phyloP scores from a whole-genome alignment of 768 basidiomycete genomes.

The Lactarius hengduanensis region DNA sequence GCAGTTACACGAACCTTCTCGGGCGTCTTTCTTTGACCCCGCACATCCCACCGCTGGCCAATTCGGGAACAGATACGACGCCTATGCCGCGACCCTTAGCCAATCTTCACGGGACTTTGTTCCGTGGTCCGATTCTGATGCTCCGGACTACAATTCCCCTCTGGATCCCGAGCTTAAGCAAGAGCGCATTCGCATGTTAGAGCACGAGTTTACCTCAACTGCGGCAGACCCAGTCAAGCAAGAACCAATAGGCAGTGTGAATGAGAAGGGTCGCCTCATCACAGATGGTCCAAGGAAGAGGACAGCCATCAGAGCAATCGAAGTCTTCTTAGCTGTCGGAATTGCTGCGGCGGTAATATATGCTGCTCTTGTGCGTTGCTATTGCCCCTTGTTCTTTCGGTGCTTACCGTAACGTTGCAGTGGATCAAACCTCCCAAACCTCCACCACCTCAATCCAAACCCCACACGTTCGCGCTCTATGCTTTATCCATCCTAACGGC shows the following conservation, averaged over 20 bases:
- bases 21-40: conserved; percentile 39
- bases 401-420: conserved; percentile 36
- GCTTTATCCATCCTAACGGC: conserved; percentile 53
- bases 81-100: conserved; percentile 41
- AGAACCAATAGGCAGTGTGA: conserved; percentile 56
- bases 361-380: conserved; percentile 52
- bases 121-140: conserved; percentile 51
- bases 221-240: conserved; percentile 41
- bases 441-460: conserved; percentile 55
- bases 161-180: conserved; percentile 57
- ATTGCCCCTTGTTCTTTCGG: neutral
- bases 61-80: conserved; percentile 24
- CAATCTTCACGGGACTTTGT: conserved; percentile 46
- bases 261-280: conserved; percentile 55
- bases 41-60: conserved; percentile 17
- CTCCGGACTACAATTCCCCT: conserved; percentile 42
- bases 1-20: conserved; percentile 24
- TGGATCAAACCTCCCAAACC: conserved; percentile 52
- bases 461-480: conserved; percentile 58
- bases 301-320: conserved; percentile 45
- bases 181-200: conserved; percentile 69
- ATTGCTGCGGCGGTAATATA: conserved; percentile 59
- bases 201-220: conserved; percentile 54
- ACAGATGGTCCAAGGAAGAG: conserved; percentile 65
- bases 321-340: conserved; percentile 50